A percentile compares a stretch with the other conserved stretches of the same genome.
phyloP scores from a whole-genome alignment of 2,329 filamentous ascomycete species.

The Chaetomiaceae sp. region DNA sequence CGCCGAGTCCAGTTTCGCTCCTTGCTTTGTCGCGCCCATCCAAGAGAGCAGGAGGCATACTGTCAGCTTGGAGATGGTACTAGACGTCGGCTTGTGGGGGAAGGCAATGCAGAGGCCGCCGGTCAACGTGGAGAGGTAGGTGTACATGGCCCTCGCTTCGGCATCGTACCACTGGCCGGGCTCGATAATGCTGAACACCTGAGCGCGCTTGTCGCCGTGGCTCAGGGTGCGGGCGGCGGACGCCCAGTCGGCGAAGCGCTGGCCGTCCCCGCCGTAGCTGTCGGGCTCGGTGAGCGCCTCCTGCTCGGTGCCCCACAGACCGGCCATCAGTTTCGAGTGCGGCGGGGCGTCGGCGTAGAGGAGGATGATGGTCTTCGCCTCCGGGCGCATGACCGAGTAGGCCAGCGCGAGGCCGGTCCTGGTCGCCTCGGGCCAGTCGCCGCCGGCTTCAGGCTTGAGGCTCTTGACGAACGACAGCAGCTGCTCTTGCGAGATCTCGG shows the following conservation, averaged over 20 bases:
- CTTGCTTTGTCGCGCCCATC: slow-evolving; percentile 35
- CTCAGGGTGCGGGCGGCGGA: slow-evolving; percentile 31
- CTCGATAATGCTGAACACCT: slow-evolving; percentile 40
- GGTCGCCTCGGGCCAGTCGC: slow-evolving; percentile 42
- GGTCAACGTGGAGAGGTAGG: slow-evolving; percentile 38
- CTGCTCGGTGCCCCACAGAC: slow-evolving; percentile 27
- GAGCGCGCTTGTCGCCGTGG: slow-evolving; percentile 33
- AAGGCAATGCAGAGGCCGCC: slow-evolving; percentile 36
- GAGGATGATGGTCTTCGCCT: slow-evolving; percentile 43
- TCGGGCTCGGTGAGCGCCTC: slow-evolving; percentile 12
- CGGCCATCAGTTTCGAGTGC: slow-evolving; percentile 32
- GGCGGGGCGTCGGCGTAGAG: slow-evolving; percentile 44
- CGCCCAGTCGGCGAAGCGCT: slow-evolving; percentile 40
- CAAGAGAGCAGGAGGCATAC: slow-evolving; percentile 37
- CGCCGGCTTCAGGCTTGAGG: slow-evolving; percentile 31
- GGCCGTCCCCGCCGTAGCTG: slow-evolving; percentile 30
- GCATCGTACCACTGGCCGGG: background rate
- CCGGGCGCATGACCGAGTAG: slow-evolving; percentile 40
- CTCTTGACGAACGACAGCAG: slow-evolving; percentile 32
- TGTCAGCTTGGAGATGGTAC: slow-evolving; percentile 36
- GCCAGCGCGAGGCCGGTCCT: slow-evolving; percentile 44
- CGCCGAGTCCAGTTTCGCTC: slow-evolving; percentile 4
- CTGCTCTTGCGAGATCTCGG: slow-evolving; percentile 27
- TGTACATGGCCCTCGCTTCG: slow-evolving; percentile 30
- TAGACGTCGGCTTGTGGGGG: slow-evolving; percentile 12